These are phyloP conservation scores for Taiozyma onychis DNA, from an alignment of 1,139 yeast genomes.

Conservation along the genomic window DNA sequence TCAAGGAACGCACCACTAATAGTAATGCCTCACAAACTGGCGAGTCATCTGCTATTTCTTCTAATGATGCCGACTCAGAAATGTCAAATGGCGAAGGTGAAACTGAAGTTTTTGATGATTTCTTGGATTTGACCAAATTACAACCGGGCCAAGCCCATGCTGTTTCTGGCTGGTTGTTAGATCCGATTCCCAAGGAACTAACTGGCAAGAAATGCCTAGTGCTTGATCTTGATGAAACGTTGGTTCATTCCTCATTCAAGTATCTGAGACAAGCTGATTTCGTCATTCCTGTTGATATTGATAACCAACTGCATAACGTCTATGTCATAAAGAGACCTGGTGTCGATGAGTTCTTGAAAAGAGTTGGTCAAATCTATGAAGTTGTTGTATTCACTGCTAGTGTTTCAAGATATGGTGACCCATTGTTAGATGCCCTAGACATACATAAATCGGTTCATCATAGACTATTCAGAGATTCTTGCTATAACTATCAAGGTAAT, in stretches of 20 bases:
- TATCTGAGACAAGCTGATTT: slow-evolving; percentile 90
- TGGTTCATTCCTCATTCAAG: slow-evolving; percentile 93
- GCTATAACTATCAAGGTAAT: slow-evolving; percentile 81
- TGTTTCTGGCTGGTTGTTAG: slow-evolving; percentile 60
- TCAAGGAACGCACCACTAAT: not conserved
- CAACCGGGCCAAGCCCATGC: slow-evolving; percentile 67
- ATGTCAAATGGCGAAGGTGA: slow-evolving; percentile 4
- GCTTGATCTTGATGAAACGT: slow-evolving; percentile 90
- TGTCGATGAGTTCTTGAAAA: slow-evolving; percentile 83
- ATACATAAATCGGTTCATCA: slow-evolving; percentile 72
- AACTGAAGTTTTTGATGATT: slow-evolving; percentile 15
- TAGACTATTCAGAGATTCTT: slow-evolving; percentile 84
- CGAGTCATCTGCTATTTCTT: slow-evolving; percentile 2
- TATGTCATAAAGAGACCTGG: slow-evolving; percentile 97
- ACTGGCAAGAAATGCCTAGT: slow-evolving; percentile 76
- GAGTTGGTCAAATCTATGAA: slow-evolving; percentile 83
- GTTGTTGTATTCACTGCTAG: slow-evolving; percentile 97
- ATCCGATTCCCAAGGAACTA: slow-evolving; percentile 40
- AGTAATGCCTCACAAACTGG: slow-evolving; percentile 2
- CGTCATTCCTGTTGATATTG: slow-evolving; percentile 89
- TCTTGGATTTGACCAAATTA: slow-evolving; percentile 50
- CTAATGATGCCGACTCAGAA: not conserved
- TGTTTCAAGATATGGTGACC: slow-evolving; percentile 93
- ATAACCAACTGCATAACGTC: slow-evolving; percentile 86
- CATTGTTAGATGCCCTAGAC: slow-evolving; percentile 85